Evolutionary conservation across 805 yeast species (phyloP), one percentile per base, ranked within the genome.

Genomic region (Lipomyces mesembrius): DNA sequence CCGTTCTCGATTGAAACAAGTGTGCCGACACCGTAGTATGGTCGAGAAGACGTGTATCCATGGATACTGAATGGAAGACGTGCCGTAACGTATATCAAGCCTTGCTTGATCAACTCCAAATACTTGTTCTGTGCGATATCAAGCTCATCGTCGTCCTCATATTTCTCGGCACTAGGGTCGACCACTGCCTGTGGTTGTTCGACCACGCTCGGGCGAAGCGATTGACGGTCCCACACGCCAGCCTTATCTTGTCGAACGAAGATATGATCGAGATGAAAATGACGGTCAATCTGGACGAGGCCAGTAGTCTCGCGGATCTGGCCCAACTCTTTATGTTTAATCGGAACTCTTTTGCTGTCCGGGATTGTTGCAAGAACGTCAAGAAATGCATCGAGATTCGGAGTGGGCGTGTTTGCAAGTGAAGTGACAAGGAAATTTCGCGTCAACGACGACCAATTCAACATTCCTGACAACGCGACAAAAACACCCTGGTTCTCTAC

Each of bases 41-140:
- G 64, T 29, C 61, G 51, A 14, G 61, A 49, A 8, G 73, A 65
- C 1, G 66, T 64, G 53, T 61, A 68, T 3, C 73, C 73, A 53
- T 69, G 56, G 22, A 70, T 59, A 39, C 73, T 70, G 46, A 65
- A 69, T 20, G 73, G 73, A 39, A 70, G 61, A 7, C 73, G 65
- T 0, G 63, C 60, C 25, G 57, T 69, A 35, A 70, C 64, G 32
- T 65, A 61, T n/a, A 70, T 63, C 52, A 70, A 25, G 34, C 66
- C 43, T 25, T 66, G 63, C 51, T 67, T 68, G 32, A 70, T 55
- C 3, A 32, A 32, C n/a, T 61, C 62, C 20, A 69, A 20, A 0
- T 66, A 37, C 49, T 17, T 43, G 49, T 43, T 17, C 49, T 43
- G 49, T 8, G 34, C 17, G 34, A 14, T 11, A 52, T 34, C 52